Evolutionary conservation across 139 green algal species (phyloP).

Genomic region (Limnomonas spitsbergensis): DNA sequence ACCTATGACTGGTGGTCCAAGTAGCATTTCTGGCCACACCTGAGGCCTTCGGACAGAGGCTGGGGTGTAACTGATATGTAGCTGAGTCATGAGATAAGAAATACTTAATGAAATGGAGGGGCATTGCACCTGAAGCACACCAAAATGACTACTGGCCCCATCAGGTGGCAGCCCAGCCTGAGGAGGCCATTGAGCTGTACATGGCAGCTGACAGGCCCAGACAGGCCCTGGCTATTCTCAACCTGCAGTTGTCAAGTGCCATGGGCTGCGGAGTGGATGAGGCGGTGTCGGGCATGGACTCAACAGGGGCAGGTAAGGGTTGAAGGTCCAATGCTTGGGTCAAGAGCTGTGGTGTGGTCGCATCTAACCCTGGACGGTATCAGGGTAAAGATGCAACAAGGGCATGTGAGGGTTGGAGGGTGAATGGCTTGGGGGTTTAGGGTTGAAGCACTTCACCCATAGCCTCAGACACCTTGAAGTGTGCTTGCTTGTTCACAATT

Average conservation of each 20-base stretch:
- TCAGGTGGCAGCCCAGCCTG: slow-evolving; percentile 57
- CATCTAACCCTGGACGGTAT: not conserved
- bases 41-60: too few relatives aligned
- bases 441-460: too few relatives aligned
- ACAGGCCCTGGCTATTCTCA: slow-evolving; percentile 32
- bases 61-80: too few relatives aligned
- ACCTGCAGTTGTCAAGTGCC: slow-evolving; percentile 29
- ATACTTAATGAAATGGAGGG: too few relatives aligned
- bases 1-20: too few relatives aligned
- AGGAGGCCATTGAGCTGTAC: slow-evolving; percentile 81
- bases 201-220: slow-evolving; percentile 65
- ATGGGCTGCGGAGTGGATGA: slow-evolving; percentile 21
- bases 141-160: not conserved
- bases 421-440: too few relatives aligned
- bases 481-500: too few relatives aligned
- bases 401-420: too few relatives aligned
- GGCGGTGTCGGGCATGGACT: slow-evolving; percentile 11
- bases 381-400: not conserved
- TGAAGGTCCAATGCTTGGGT: not conserved
- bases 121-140: too few relatives aligned
- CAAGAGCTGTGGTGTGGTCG: not conserved
- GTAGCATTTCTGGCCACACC: too few relatives aligned
- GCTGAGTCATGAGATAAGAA: too few relatives aligned
- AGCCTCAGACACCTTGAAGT: too few relatives aligned
- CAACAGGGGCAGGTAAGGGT: slow-evolving; percentile 2